Base-by-base conservation (phyloP, 2,329 filamentous ascomycete species). In the Dactylellina haptotyla region DNA sequence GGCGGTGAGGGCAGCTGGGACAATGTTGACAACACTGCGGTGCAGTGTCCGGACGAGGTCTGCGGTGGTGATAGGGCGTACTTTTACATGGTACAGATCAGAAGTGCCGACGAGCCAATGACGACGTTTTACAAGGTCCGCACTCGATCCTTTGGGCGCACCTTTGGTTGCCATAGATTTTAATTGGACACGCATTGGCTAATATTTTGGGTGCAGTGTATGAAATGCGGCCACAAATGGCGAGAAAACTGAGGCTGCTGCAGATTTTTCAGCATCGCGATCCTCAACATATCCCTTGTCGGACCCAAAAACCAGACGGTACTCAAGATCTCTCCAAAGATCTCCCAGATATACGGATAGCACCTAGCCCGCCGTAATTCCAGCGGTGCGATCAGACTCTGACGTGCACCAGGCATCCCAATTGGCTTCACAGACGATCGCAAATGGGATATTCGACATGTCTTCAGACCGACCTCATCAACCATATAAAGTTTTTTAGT, bases 41-140 rank as follows among this genome's bases (percentile, higher is more conserved):
- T 90, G 53, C 91, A 95, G 85, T 99, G 95, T 81, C 88, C 91
- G 25, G 88, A 88, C 75, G 88, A 93, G 41, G 85, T 85, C 65
- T 99, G 95, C 84, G 86, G 91, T 79, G 92, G 92, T 75, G 86
- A 88, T 73, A 88, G 92, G 83, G 95, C 95, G 2, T 96, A 93
- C 76, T 98, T 94, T 84, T 96, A 93, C 84, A 92, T 97, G 84
- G 88, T 98, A 78, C 95, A 99, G 85, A 98, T 98, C 82, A 89
- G 95, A 78, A 96, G 92, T 84, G 95, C 95, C 58, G 95, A 99
- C 83, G 95, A 99, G 85, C 95, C 95, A 73, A 97, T 97, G 91
- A 99, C 95, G 77, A 94, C 89, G 73, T 98, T 98, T 82, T 96
- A 90, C 83, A 95, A 93, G 87, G 90, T 92, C 79, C 62, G 18